Evolutionary conservation across 441 rosid species (phyloP).

Genomic region (Monsonia emarginata): DNA sequence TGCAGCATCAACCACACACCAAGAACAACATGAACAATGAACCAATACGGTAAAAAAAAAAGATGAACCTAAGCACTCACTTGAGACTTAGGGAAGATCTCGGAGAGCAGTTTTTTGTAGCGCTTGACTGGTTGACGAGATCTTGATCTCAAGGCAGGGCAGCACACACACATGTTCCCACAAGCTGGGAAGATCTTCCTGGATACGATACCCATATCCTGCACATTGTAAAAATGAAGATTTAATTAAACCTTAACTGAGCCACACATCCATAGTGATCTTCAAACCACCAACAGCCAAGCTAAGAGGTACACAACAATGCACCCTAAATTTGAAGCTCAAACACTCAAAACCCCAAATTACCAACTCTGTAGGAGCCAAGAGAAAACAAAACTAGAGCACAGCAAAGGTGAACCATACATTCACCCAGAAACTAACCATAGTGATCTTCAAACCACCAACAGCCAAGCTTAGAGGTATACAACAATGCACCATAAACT

Average conservation of each 20-base stretch:
- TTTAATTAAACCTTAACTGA: conserved; percentile 6
- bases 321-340: not conserved
- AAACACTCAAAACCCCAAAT: conserved; percentile 8
- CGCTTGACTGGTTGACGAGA: conserved; percentile 98
- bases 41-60: not conserved
- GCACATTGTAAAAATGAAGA: conserved; percentile 20
- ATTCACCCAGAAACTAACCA: no score
- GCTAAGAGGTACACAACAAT: not conserved
- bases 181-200: conserved; percentile 93
- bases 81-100: conserved; percentile 76
- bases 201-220: conserved; percentile 85
- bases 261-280: conserved; percentile 5
- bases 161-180: conserved; percentile 91
- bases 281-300: not conserved
- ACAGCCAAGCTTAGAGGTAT: not conserved
- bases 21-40: not conserved
- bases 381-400: no score
- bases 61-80: conserved; percentile 36
- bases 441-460: not conserved
- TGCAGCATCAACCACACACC: conserved; percentile 1
- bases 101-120: conserved; percentile 80
- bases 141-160: conserved; percentile 96
- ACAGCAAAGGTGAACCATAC: conserved; percentile 1
- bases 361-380: no score
- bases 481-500: not conserved